Percentiles rank a stretch among this genome's conserved stretches.
Conservation (phyloP, 129 eudicot genomes). For the Artemisia annua region DNA sequence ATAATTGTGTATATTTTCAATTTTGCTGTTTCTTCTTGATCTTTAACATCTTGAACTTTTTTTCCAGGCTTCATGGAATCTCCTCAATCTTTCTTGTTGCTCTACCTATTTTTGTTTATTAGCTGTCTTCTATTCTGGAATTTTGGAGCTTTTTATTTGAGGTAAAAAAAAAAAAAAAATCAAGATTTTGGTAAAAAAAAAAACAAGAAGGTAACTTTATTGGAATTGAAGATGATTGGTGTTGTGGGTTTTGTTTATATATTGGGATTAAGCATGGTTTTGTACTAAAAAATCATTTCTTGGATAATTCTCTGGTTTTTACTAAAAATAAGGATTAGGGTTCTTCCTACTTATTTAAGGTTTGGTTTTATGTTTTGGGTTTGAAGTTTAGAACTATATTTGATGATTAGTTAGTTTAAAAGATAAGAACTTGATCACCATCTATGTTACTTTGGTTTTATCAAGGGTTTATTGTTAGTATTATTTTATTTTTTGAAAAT, state of each 20-base stretch:
- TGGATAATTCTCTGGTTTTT: background rate
- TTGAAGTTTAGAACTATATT: too few relatives aligned
- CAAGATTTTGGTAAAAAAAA: too few relatives aligned
- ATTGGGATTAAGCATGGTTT: slow-evolving; percentile 16
- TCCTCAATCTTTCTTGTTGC: background rate
- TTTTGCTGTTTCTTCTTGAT: slow-evolving; percentile 23
- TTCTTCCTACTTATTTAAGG: too few relatives aligned
- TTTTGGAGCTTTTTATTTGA: slow-evolving; percentile 23
- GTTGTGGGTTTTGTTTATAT: slow-evolving; percentile 18
- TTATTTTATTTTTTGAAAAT: too few relatives aligned
- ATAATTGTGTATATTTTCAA: background rate
- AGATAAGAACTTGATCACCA: too few relatives aligned
- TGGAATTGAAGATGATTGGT: background rate
- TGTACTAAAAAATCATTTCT: background rate
- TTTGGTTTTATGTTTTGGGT: too few relatives aligned
- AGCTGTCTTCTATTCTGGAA: slow-evolving; percentile 2
- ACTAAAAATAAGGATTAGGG: too few relatives aligned
- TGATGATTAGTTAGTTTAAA: too few relatives aligned
- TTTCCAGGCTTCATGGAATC: too few relatives aligned
- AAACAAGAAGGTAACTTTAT: background rate
- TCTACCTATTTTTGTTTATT: background rate
- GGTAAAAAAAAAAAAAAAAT: slow-evolving; percentile 11
- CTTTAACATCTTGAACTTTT: background rate
- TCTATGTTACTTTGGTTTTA: too few relatives aligned
- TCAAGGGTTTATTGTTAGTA: too few relatives aligned